Conservation (phyloP, 2,329 filamentous ascomycete genomes). For the Cladosporium oxysporum region DNA sequence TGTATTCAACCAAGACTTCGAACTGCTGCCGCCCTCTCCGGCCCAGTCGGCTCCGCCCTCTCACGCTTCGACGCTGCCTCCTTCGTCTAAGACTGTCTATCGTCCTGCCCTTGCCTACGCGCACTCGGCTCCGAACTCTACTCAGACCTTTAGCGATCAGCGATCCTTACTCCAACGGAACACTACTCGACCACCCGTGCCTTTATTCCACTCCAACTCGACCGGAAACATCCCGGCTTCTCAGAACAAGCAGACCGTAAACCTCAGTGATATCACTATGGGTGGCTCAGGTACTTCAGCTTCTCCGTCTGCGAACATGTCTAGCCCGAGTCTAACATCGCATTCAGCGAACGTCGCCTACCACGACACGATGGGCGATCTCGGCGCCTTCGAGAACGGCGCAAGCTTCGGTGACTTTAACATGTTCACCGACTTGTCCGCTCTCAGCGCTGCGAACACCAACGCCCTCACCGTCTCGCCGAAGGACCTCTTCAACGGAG, state of each 20-base stretch:
- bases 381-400: constrained; percentile 34
- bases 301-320: constrained; percentile 25
- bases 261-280: constrained; percentile 49
- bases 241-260: constrained; percentile 46
- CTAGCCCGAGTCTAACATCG: constrained; percentile 29
- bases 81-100: constrained; percentile 56
- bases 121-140: constrained; percentile 54
- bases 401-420: constrained; percentile 29
- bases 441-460: constrained; percentile 26
- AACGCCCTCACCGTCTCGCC: constrained; percentile 72
- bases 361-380: constrained; percentile 49
- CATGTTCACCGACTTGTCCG: constrained; percentile 31
- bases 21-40: constrained; percentile 55
- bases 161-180: constrained; percentile 20
- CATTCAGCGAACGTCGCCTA: constrained; percentile 48
- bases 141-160: constrained; percentile 28
- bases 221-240: constrained; percentile 39
- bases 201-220: constrained; percentile 61
- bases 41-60: constrained; percentile 48
- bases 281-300: constrained; percentile 55
- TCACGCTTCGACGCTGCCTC: constrained; percentile 55
- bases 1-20: constrained; percentile 67
- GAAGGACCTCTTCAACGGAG: constrained; percentile 72
- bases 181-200: constrained; percentile 61
- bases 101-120: constrained; percentile 60